A percentile compares a stretch with the other conserved stretches of the same genome.
These are phyloP conservation scores for Plectosphaerella plurivora DNA, from an alignment of 2,329 filamentous ascomycete species.

Conservation along the genomic window DNA sequence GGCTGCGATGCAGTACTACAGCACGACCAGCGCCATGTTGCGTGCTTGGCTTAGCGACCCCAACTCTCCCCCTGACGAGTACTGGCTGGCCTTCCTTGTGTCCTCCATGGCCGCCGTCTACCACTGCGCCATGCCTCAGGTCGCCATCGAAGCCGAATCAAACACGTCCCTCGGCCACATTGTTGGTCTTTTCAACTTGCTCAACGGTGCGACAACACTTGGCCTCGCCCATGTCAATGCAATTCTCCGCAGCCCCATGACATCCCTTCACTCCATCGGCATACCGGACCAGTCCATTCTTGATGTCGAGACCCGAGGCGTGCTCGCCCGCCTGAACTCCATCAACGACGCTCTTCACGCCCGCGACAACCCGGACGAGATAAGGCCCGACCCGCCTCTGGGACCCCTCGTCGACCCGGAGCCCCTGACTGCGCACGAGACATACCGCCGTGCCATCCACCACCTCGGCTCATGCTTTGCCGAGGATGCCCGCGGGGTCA, in stretches of 20 bases:
- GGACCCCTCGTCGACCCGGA: not conserved
- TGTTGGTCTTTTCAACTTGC: not conserved
- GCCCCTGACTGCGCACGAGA: not conserved
- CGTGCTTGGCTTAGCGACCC: slow-evolving; percentile 16
- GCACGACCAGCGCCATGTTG: slow-evolving; percentile 23
- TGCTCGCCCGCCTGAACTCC: slow-evolving; percentile 14
- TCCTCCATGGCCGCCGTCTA: slow-evolving; percentile 21
- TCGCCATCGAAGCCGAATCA: slow-evolving; percentile 8
- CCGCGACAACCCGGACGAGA: not conserved
- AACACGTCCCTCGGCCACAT: slow-evolving; percentile 15
- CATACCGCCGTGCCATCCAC: slow-evolving; percentile 15
- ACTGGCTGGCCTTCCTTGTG: slow-evolving; percentile 23
- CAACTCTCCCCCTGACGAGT: slow-evolving; percentile 21
- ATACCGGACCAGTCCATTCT: not conserved
- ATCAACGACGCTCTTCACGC: slow-evolving; percentile 16
- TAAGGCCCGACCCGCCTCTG: not conserved
- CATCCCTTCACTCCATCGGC: slow-evolving; percentile 9
- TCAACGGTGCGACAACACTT: not conserved
- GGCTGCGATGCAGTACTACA: slow-evolving; percentile 27
- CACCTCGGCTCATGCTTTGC: slow-evolving; percentile 26
- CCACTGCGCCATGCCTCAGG: slow-evolving; percentile 22
- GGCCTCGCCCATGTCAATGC: not conserved
- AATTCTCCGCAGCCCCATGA: not conserved
- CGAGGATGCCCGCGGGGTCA: slow-evolving; percentile 24
- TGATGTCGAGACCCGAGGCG: slow-evolving; percentile 11